Evolutionary conservation across 148 eudicot species (phyloP).

Genomic region (Amaranthus hypochondriacus): DNA sequence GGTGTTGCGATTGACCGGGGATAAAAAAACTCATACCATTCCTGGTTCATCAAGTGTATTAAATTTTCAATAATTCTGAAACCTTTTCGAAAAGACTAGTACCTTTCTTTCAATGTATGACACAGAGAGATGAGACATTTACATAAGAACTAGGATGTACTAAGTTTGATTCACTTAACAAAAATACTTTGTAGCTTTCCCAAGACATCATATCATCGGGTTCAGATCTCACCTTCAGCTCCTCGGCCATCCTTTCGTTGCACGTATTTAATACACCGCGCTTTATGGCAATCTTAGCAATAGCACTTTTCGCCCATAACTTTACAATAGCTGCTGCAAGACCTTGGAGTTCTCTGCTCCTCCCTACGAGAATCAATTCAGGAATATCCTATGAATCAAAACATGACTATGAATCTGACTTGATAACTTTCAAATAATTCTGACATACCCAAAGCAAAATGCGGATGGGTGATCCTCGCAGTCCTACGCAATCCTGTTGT

Average conservation of each 20-base stretch:
- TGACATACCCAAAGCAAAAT: slow-evolving; percentile 86
- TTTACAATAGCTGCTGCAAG: slow-evolving; percentile 85
- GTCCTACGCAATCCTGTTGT: slow-evolving; percentile 58
- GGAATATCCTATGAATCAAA: slow-evolving; percentile 12
- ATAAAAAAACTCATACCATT: not conserved
- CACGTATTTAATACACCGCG: slow-evolving; percentile 79
- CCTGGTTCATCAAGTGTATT: not conserved
- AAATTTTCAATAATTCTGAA: not conserved
- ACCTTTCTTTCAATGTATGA: not conserved
- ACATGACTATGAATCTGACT: not conserved
- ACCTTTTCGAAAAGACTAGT: not conserved
- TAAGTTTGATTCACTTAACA: not conserved
- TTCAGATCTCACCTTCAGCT: slow-evolving; percentile 59
- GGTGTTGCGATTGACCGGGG: not conserved
- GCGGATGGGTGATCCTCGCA: slow-evolving; percentile 79
- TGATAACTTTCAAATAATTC: not conserved
- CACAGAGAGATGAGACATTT: not conserved
- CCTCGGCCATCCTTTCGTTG: slow-evolving; percentile 92
- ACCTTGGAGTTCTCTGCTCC: slow-evolving; percentile 89
- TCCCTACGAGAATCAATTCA: slow-evolving; percentile 45
- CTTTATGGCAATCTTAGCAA: slow-evolving; percentile 96
- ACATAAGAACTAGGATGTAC: not conserved
- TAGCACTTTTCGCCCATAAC: slow-evolving; percentile 86
- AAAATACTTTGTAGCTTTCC: not conserved
- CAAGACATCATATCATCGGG: not conserved